A percentile compares a stretch with the other conserved stretches of the same genome.
Conservation (phyloP, 2,329 filamentous ascomycete genomes). For the Fusarium sp. region DNA sequence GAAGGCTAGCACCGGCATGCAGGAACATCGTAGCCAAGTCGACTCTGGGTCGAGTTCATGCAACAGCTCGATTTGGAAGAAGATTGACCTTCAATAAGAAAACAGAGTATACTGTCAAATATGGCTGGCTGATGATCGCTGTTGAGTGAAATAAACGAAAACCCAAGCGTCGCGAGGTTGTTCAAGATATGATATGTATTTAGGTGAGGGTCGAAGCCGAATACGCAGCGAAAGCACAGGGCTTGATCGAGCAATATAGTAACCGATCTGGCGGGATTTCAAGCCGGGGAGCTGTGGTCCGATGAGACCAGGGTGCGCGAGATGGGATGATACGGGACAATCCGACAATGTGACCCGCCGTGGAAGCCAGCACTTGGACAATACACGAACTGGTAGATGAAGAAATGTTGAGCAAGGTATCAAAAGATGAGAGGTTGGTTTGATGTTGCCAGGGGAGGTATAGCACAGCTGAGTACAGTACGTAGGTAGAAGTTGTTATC, state of each 20-base stretch:
- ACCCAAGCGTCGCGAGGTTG: constrained; percentile 16
- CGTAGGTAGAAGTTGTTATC: constrained; percentile 1
- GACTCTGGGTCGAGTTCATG: constrained; percentile 36
- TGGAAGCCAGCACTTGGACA: constrained; percentile 42
- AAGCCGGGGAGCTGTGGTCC: constrained; percentile 43
- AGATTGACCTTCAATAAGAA: not conserved
- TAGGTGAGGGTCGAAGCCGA: constrained; percentile 34
- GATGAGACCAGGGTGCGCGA: constrained; percentile 47
- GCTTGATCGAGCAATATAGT: constrained; percentile 38
- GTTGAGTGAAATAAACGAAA: constrained; percentile 3
- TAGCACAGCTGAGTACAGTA: not conserved
- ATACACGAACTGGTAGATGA: constrained; percentile 26
- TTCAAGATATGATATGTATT: constrained; percentile 38
- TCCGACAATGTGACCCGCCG: constrained; percentile 28
- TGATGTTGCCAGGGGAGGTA: constrained; percentile 10
- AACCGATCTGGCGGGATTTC: constrained; percentile 44
- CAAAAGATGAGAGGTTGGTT: constrained; percentile 12
- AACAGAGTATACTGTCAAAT: constrained; percentile 2
- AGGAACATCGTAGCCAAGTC: constrained; percentile 64
- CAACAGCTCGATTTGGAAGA: constrained; percentile 25
- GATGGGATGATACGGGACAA: constrained; percentile 40
- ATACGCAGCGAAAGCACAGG: constrained; percentile 24
- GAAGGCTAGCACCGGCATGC: constrained; percentile 69
- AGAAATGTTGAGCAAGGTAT: constrained; percentile 19
- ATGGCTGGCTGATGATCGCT: not conserved